Percentiles rank a stretch among this genome's conserved stretches.
Conservation (phyloP, 23 red algal species). For the Gracilaria caudata region DNA sequence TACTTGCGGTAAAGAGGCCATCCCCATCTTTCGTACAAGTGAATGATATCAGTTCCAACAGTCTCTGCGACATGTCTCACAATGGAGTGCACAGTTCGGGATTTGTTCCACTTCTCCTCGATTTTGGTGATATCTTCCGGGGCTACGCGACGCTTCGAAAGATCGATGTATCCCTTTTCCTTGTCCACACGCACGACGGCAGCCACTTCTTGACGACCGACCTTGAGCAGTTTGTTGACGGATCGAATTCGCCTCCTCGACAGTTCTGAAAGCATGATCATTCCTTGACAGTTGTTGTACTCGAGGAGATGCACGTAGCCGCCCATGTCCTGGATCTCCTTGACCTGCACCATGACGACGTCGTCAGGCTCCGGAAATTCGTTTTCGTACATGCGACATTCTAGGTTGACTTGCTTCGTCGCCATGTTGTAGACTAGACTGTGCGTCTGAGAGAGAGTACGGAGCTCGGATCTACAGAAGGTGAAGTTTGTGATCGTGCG, state of each 20-base stretch:
- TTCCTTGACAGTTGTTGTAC: slow-evolving; percentile 98
- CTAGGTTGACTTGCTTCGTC: slow-evolving; percentile 79
- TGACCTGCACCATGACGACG: slow-evolving; percentile 95
- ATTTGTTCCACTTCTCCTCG: slow-evolving; percentile 99
- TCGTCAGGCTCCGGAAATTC: slow-evolving; percentile 98
- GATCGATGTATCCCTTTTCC: slow-evolving; percentile 99
- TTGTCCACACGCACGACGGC: slow-evolving; percentile 97
- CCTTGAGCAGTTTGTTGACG: slow-evolving; percentile 95
- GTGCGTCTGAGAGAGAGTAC: neutral
- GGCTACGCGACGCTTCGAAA: slow-evolving; percentile 95
- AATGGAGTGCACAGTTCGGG: slow-evolving; percentile 95
- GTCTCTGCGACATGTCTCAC: slow-evolving; percentile 97
- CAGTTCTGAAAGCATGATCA: slow-evolving; percentile 99
- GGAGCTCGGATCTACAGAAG: neutral
- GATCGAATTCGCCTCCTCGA: slow-evolving; percentile 98
- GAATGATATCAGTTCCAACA: slow-evolving; percentile 80
- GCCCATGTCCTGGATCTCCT: slow-evolving; percentile 99
- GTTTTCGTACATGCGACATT: slow-evolving; percentile 99
- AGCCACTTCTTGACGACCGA: slow-evolving; percentile 91
- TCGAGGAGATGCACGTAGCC: slow-evolving; percentile 97
- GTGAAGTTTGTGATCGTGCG: neutral
- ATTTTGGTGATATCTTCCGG: slow-evolving; percentile 93
- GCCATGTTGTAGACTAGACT: slow-evolving; percentile 20
- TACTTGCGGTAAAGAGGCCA: slow-evolving; percentile 98
- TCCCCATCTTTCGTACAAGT: slow-evolving; percentile 93